phyloP scores from a whole-genome alignment of 2,329 filamentous ascomycete species.

The Xylariaceae sp. region DNA sequence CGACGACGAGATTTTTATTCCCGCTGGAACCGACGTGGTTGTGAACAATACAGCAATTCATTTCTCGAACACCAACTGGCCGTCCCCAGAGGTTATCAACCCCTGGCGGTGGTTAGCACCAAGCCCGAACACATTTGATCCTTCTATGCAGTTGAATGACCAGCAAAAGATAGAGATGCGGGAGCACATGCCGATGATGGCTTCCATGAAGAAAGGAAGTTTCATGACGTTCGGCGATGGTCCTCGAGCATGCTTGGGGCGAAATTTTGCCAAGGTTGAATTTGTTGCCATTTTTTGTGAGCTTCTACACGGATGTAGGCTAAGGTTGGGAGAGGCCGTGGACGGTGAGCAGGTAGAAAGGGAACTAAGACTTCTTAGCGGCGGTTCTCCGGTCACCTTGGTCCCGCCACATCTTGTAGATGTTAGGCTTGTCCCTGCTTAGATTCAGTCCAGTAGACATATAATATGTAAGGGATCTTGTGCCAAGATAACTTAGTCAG shows the following conservation, averaged over 20 bases:
- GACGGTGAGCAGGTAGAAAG: background rate
- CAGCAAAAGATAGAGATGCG: slow-evolving; percentile 3
- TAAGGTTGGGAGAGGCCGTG: background rate
- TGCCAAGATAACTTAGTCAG: too few species aligned
- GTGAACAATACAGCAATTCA: slow-evolving; percentile 8
- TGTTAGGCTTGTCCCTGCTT: background rate
- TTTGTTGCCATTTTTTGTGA: slow-evolving; percentile 6
- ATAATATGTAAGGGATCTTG: too few species aligned
- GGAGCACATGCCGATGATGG: background rate
- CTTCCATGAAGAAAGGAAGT: slow-evolving; percentile 3
- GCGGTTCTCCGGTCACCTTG: slow-evolving; percentile 2
- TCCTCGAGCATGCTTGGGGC: slow-evolving; percentile 6
- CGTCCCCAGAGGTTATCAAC: slow-evolving; percentile 3
- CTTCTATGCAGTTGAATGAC: background rate
- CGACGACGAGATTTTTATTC: background rate
- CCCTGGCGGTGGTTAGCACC: slow-evolving; percentile 5
- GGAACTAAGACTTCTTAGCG: slow-evolving; percentile 3
- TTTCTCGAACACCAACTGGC: slow-evolving; percentile 6
- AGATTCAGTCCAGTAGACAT: too few species aligned
- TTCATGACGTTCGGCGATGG: slow-evolving; percentile 9
- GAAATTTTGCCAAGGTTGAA: slow-evolving; percentile 10
- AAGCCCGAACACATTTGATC: background rate
- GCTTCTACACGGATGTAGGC: background rate
- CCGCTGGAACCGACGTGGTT: slow-evolving; percentile 3
- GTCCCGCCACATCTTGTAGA: slow-evolving; percentile 2